Conservation (phyloP, 2,329 filamentous ascomycete species). For the Penicillium aurantiogriseum region DNA sequence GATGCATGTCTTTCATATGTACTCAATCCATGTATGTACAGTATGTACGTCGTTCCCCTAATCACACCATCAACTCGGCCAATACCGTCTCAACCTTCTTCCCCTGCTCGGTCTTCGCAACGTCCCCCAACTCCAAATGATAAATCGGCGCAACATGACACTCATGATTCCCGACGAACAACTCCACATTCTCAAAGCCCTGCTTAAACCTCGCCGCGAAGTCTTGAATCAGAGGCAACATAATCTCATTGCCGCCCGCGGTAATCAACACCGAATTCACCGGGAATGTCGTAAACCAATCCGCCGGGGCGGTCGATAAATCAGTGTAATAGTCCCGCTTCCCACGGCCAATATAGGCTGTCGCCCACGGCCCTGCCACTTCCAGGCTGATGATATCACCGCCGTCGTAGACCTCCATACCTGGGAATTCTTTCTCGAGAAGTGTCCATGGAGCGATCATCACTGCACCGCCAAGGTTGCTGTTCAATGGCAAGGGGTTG, state of each 20-base stretch:
- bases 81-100: constrained; percentile 40
- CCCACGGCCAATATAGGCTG: constrained; percentile 47
- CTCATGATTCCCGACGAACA: constrained; percentile 40
- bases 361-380: constrained; percentile 47
- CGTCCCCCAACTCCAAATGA: constrained; percentile 37
- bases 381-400: constrained; percentile 52
- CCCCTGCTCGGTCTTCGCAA: constrained; percentile 41
- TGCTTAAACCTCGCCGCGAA: constrained; percentile 50
- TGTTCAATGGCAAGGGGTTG: constrained; percentile 40
- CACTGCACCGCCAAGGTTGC: constrained; percentile 51
- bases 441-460: constrained; percentile 60
- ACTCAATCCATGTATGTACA: neutral
- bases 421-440: constrained; percentile 48
- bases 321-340: constrained; percentile 55
- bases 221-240: constrained; percentile 56
- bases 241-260: constrained; percentile 56
- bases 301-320: constrained; percentile 47
- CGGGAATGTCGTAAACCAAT: constrained; percentile 55
- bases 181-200: constrained; percentile 35
- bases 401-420: constrained; percentile 47
- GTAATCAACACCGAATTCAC: constrained; percentile 53
- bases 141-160: constrained; percentile 46
- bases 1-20: neutral
- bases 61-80: constrained; percentile 20
- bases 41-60: too few relatives aligned